Evolutionary conservation across 2,329 filamentous ascomycete genomes (phyloP).

Genomic region (Cladosporium sp.): DNA sequence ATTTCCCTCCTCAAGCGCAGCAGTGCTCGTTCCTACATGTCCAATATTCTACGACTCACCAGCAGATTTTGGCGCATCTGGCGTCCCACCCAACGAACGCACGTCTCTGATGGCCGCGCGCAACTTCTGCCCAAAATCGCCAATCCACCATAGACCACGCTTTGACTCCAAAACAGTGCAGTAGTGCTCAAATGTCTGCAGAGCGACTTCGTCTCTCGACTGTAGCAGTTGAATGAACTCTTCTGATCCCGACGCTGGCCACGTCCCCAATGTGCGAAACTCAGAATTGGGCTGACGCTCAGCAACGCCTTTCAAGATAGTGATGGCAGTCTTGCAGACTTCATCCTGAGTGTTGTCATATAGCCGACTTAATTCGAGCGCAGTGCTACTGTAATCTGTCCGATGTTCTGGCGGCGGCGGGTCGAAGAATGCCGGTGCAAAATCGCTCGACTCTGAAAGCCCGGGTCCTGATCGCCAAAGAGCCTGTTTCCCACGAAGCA

Average conservation of each 20-base stretch:
- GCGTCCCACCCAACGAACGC: background rate
- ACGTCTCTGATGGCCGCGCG: background rate
- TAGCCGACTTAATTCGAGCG: background rate
- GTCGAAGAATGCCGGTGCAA: constrained; percentile 16
- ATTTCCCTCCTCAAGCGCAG: background rate
- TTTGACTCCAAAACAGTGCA: constrained; percentile 15
- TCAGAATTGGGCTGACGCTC: constrained; percentile 2
- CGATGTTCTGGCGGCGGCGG: constrained; percentile 5
- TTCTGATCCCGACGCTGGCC: constrained; percentile 11
- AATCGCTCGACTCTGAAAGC: background rate
- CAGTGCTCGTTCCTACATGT: background rate
- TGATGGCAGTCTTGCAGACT: background rate
- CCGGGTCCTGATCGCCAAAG: constrained; percentile 14
- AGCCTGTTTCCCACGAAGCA: constrained; percentile 14
- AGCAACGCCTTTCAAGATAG: constrained; percentile 1
- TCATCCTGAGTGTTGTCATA: background rate
- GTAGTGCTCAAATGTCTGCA: constrained; percentile 14
- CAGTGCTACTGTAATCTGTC: background rate
- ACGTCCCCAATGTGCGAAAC: constrained; percentile 11
- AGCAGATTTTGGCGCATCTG: background rate
- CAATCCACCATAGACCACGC: constrained; percentile 14
- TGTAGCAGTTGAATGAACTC: constrained; percentile 7
- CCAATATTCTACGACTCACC: background rate
- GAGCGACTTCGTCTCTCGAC: background rate
- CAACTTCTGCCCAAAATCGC: constrained; percentile 8